phyloP scores from a whole-genome alignment of 305 asterid species.

The Fraxinus dipetala region DNA sequence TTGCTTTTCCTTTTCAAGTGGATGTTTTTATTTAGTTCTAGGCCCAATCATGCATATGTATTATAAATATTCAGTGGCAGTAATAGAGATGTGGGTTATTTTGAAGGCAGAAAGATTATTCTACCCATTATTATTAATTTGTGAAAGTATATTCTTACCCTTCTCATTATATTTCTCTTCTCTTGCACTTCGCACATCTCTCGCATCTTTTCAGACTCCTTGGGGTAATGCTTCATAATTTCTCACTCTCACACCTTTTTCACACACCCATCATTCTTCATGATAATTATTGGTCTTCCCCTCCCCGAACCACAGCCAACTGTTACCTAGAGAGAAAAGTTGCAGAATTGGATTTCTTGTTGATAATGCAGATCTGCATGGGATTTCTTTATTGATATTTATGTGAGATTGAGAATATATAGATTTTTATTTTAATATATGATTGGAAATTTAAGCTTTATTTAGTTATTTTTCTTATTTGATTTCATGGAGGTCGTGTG shows the following conservation, averaged over 20 bases:
- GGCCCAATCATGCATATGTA: background rate
- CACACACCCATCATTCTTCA: background rate
- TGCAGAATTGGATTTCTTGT: background rate
- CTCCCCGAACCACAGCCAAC: background rate
- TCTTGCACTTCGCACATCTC: background rate
- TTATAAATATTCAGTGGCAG: background rate
- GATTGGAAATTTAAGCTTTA: background rate
- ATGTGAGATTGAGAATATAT: background rate
- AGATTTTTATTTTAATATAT: background rate
- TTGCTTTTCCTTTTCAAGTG: background rate
- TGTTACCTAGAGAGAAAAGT: background rate
- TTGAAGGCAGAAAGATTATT: background rate
- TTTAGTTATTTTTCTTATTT: background rate
- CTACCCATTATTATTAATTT: background rate
- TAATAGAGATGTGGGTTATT: background rate
- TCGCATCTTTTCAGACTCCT: background rate
- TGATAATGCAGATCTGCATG: slow-evolving; percentile 14
- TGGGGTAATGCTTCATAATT: background rate
- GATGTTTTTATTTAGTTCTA: background rate
- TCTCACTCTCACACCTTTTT: background rate
- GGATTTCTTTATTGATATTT: background rate
- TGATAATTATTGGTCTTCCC: background rate
- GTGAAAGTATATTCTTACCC: background rate
- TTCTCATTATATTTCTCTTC: background rate
- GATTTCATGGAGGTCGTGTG: background rate